Evolutionary conservation across 306 rosid species (phyloP).

Genomic region (Citrullus mucosospermus): DNA sequence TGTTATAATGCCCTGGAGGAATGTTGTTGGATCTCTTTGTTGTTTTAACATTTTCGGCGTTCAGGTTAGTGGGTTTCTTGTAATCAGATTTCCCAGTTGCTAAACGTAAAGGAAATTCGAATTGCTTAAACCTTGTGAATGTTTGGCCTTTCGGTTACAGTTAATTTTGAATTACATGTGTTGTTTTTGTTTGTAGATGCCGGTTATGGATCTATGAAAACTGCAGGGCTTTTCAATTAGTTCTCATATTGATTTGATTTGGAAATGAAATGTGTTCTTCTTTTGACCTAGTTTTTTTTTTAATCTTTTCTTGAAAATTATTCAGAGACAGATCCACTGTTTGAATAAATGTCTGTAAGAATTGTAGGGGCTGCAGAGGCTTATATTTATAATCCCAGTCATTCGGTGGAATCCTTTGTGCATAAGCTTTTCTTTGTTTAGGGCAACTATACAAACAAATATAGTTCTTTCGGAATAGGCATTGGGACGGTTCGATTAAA

Average conservation of each 20-base stretch:
- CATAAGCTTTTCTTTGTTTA: not conserved
- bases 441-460: not conserved
- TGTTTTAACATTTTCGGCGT: conserved; percentile 22
- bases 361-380: not conserved
- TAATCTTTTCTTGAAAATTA: not conserved
- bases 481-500: not conserved
- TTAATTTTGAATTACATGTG: not conserved
- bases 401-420: not conserved
- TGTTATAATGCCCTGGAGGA: conserved; percentile 42
- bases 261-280: not conserved
- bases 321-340: not conserved
- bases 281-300: not conserved
- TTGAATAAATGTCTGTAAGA: not conserved
- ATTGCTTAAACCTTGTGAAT: not conserved
- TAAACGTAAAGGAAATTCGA: not conserved
- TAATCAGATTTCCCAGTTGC: not conserved
- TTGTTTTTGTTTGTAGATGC: not conserved
- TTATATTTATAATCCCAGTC: not conserved
- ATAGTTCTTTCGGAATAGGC: not conserved
- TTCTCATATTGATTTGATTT: not conserved
- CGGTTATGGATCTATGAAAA: not conserved
- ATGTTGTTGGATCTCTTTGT: conserved; percentile 36
- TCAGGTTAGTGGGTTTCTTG: conserved; percentile 31
- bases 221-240: not conserved
- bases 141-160: not conserved